Evolutionary conservation across 306 rosid species (phyloP).

Genomic region (Myrica gale): DNA sequence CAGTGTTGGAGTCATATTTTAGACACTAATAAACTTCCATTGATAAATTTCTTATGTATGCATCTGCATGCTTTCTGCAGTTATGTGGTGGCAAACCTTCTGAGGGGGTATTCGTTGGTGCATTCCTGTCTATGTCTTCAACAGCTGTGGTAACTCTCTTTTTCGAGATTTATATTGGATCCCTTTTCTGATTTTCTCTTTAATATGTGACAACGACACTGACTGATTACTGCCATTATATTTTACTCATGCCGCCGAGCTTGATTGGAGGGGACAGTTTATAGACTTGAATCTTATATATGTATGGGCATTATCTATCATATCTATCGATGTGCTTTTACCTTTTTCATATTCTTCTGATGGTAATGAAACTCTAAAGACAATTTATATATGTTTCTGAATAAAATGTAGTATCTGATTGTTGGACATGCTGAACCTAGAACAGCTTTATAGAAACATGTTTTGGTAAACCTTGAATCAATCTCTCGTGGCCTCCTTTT

Average conservation of each 20-base stretch:
- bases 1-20: neutral
- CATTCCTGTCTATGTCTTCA: constrained; percentile 89
- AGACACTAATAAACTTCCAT: constrained; percentile 12
- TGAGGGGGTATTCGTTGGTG: constrained; percentile 89
- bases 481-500: too few species aligned
- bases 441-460: too few species aligned
- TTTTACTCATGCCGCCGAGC: neutral
- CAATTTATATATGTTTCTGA: too few species aligned
- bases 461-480: neutral
- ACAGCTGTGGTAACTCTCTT: constrained; percentile 82
- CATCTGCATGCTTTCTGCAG: constrained; percentile 58
- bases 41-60: constrained; percentile 35
- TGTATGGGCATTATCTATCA: too few species aligned
- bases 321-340: too few species aligned
- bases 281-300: neutral
- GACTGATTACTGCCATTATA: neutral
- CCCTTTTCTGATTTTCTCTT: neutral
- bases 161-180: constrained; percentile 4
- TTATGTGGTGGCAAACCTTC: constrained; percentile 93
- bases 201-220: neutral
- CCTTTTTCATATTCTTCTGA: too few species aligned
- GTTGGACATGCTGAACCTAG: too few species aligned
- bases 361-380: too few species aligned
- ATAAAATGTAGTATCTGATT: neutral
- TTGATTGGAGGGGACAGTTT: neutral